Evolutionary conservation across 495 filamentous ascomycete species (phyloP), one percentile per base, ranked within the genome.

Genomic region (Hyphodiscus hymeniophilus): DNA sequence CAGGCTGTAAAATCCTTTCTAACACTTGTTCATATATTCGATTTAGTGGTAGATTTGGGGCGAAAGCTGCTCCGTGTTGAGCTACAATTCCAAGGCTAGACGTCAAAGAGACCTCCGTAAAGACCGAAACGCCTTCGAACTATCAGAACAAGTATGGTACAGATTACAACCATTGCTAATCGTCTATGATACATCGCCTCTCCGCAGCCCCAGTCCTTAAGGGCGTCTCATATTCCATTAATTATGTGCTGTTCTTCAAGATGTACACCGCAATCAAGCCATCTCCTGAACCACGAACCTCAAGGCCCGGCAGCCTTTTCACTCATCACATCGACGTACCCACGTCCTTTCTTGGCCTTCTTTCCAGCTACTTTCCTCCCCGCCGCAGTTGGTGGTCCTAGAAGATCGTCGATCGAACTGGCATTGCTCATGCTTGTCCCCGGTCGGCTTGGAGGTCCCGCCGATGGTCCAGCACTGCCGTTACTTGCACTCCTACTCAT

Each of bases 311-410:
- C 20, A 23, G 47, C 38, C 40, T 58, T 58, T 3, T 58, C 55
- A 2, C 56, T 52, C 89, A 96, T 95, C 48, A 95, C 87, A 74
- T 96, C 89, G 18, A 96, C 77, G 74, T 96, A 96, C 22, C 85
- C 67, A 35, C 85, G 79, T 2, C 81, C 80, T 71, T 86, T 94
- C 71, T 87, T 87, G 55, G 76, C 75, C 60, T 81, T 83, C 68
- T 78, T 87, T n/a, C 71, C 68, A 0, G 71, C 72, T 0, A 77
- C 80, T 58, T 85, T 88, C 60, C 84, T 75, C 17, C 76, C 77
- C 3, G 18, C 38, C 0, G 45, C 45, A 23, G 69, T 68, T 7
- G 87, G 77, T 33, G 83, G 77, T 3, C 82, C 85, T 31, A 90
- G 66, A 52, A 95, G 67, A 60, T 95, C 89, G 59, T 95, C 89